Base-by-base conservation (phyloP, 345 rosid species). In the Ailanthus altissimus region DNA sequence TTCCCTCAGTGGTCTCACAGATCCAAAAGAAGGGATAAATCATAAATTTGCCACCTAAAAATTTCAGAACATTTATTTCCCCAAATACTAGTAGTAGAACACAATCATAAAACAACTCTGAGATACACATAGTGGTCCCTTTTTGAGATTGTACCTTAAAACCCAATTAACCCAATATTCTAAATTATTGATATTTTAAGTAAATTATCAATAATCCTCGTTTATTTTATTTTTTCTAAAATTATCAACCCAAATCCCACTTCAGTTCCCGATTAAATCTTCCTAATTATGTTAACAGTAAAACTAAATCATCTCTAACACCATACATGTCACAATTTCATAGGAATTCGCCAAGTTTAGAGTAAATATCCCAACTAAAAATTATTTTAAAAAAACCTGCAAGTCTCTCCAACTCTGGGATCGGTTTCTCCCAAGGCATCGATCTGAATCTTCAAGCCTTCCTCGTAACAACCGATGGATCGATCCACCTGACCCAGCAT, bases 321-420 rank as follows among this genome's bases (percentile, higher is more conserved):
- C 21, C 12, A 32, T 28, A 68, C 54, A 11, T 0, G n/a, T 15
- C 12, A 25, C 38, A 46, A 21, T 68, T 16, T 68, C 14, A 49
- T 57, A 1, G 46, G 32, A 3, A 63, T 13, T 72, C 10, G 28
- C 40, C 10, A 26, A 69, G 20, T 16, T 69, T 51, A 50, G 43
- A 6, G 8, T 23, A 7, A 46, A 2, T 46, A 67, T 49, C 57
- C 20, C 57, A 38, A 57, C n/a, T 23, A 8, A n/a, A 51, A 26
- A 49, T n/a, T 13, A 58, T 5, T 18, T 9, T 23, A 45, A 67
- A 61, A n/a, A 68, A 36, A 96, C 99, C 99, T 91, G 98, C 97
- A 97, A 88, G 98, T 97, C 87, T 97, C 99, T 50, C 97, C 98
- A 58, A 97, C 99, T 74, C 99, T 84, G 20, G 98, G 91, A 90